Conservation (phyloP, 441 rosid genomes). For the Flueggea neowawraea region DNA sequence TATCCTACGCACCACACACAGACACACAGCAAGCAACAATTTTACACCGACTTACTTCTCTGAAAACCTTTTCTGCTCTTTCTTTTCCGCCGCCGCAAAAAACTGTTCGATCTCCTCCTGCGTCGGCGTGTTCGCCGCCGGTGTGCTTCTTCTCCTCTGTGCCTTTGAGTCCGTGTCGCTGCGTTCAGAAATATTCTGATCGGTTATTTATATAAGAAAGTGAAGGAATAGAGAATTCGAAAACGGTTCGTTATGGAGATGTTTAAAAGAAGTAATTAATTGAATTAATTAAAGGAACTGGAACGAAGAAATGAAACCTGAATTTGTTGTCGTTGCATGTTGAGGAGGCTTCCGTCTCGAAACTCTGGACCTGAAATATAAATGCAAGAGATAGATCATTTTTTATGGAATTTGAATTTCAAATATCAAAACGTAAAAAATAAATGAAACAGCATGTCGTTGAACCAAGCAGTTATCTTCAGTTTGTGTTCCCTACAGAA, state of each 20-base stretch:
- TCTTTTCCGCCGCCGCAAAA: conserved; percentile 49
- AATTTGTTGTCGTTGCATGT: conserved; percentile 47
- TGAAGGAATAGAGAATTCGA: too few relatives aligned
- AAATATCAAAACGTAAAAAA: too few relatives aligned
- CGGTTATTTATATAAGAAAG: not conserved
- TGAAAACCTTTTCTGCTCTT: conserved; percentile 53
- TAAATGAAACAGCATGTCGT: too few relatives aligned
- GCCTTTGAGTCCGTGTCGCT: conserved; percentile 30
- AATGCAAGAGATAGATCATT: too few relatives aligned
- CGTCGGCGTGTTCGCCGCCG: conserved; percentile 23
- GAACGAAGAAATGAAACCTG: conserved; percentile 35
- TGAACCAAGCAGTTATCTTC: not conserved
- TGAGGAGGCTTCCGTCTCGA: conserved; percentile 50
- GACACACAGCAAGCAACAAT: too few relatives aligned
- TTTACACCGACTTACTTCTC: conserved; percentile 39
- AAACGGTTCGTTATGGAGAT: not conserved
- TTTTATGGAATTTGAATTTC: too few relatives aligned
- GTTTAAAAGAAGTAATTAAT: conserved; percentile 2
- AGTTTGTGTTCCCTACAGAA: not conserved
- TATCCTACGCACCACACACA: conserved; percentile 30
- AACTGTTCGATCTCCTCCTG: conserved; percentile 61
- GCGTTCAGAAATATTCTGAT: not conserved
- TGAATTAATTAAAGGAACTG: not conserved
- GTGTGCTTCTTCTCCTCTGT: conserved; percentile 5
- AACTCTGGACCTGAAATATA: conserved; percentile 40